Conservation (phyloP, 768 basidiomycete genomes). For the Lyophyllum decastes region DNA sequence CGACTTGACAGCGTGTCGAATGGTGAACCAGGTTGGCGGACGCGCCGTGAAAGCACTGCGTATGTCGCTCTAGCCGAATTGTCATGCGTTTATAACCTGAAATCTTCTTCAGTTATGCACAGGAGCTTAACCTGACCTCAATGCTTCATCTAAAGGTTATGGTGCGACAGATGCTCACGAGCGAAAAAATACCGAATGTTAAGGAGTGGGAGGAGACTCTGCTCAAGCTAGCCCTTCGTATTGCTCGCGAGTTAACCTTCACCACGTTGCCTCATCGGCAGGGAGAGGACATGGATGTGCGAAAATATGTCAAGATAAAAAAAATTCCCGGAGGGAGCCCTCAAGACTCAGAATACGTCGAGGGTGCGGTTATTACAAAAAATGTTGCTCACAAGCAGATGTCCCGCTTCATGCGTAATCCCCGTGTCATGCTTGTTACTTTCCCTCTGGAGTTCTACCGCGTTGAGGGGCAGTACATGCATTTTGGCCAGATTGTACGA, state of each 20-base stretch:
- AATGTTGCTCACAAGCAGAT: constrained; percentile 97
- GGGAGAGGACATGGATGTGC: constrained; percentile 93
- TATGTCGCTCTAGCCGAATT: constrained; percentile 39
- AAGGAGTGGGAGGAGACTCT: constrained; percentile 89
- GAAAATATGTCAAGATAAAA: constrained; percentile 97
- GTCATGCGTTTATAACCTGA: background rate
- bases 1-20: constrained; percentile 58
- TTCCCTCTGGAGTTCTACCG: constrained; percentile 95
- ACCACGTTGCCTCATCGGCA: constrained; percentile 68
- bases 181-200: constrained; percentile 79
- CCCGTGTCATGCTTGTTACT: constrained; percentile 94
- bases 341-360: constrained; percentile 93
- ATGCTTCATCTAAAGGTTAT: constrained; percentile 90
- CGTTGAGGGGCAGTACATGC: constrained; percentile 89
- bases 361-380: constrained; percentile 96
- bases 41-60: constrained; percentile 88
- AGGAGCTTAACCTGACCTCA: constrained; percentile 82
- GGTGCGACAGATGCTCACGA: constrained; percentile 87
- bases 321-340: constrained; percentile 95
- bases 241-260: constrained; percentile 84
- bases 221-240: constrained; percentile 77
- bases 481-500: constrained; percentile 86
- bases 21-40: constrained; percentile 80
- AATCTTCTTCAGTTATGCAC: constrained; percentile 59
- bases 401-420: constrained; percentile 79